phyloP scores from a whole-genome alignment of 23 red algal genomes.

The Gracilaria vermiculophylla region DNA sequence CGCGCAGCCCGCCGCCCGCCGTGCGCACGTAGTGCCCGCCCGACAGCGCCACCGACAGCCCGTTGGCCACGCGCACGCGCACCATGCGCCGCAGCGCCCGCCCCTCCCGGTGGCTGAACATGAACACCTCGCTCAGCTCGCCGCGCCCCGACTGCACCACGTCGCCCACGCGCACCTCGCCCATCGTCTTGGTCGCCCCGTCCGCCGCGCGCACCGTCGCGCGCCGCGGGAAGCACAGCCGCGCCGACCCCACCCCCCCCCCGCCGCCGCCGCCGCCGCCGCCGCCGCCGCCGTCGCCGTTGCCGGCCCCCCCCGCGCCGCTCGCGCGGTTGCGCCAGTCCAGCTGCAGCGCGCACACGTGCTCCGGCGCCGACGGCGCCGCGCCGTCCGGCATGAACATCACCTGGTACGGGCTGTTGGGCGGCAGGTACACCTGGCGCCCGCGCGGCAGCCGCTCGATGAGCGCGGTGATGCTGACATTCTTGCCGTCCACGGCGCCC shows the following conservation, averaged over 20 bases:
- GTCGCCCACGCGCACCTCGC: background rate
- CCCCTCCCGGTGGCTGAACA: background rate
- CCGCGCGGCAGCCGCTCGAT: background rate
- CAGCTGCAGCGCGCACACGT: background rate
- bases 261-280: background rate
- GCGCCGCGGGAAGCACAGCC: background rate
- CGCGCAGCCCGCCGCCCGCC: background rate
- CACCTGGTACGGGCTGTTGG: background rate
- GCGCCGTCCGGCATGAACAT: background rate
- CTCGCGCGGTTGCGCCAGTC: background rate
- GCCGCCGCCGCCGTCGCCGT: background rate
- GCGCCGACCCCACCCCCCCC: too few species aligned
- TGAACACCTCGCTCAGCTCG: background rate
- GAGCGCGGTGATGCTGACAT: background rate
- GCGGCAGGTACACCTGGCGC: background rate
- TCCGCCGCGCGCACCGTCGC: background rate
- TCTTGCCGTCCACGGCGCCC: background rate
- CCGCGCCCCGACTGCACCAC: background rate
- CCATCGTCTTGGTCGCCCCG: background rate
- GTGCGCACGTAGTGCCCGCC: background rate
- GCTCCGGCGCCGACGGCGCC: background rate
- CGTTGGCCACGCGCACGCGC: background rate
- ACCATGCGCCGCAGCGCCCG: background rate
- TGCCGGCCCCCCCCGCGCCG: background rate
- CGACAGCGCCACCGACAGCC: background rate